These are phyloP conservation scores for Serendipita indica DNA, from an alignment of 768 basidiomycete species.

Conservation along the genomic window DNA sequence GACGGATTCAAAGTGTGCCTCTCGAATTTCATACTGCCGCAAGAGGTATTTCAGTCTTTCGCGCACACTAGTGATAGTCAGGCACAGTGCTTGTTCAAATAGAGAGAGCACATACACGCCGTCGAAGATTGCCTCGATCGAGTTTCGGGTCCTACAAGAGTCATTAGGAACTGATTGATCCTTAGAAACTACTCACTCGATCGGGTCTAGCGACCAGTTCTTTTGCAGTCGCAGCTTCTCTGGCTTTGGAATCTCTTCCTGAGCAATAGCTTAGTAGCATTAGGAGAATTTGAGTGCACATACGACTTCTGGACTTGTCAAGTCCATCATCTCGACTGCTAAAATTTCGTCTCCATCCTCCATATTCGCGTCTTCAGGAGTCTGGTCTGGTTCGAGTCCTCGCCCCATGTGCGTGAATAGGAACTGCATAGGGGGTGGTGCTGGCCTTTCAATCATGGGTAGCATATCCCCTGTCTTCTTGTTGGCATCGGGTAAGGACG, in stretches of 20 bases:
- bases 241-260: conserved; percentile 55
- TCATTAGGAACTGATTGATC: not conserved
- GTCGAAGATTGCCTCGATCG: conserved; percentile 74
- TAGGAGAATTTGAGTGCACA: not conserved
- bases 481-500: not conserved
- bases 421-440: conserved; percentile 53
- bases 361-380: conserved; percentile 75
- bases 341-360: conserved; percentile 81
- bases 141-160: conserved; percentile 44
- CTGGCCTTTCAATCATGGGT: conserved; percentile 33
- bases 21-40: conserved; percentile 76
- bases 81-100: conserved; percentile 6
- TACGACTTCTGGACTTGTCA: conserved; percentile 45
- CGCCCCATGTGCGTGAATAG: conserved; percentile 75
- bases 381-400: conserved; percentile 63
- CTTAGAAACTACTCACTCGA: conserved; percentile 40
- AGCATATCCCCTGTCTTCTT: conserved; percentile 8
- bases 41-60: conserved; percentile 79
- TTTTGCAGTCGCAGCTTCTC: conserved; percentile 60
- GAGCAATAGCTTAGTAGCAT: not conserved
- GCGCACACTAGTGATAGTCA: conserved; percentile 40
- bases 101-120: conserved; percentile 44
- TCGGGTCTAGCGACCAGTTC: conserved; percentile 62
- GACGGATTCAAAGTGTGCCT: conserved; percentile 84
- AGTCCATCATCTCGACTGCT: conserved; percentile 81